phyloP scores from a whole-genome alignment of 768 basidiomycete genomes.

The Clitopilus passeckerianus region DNA sequence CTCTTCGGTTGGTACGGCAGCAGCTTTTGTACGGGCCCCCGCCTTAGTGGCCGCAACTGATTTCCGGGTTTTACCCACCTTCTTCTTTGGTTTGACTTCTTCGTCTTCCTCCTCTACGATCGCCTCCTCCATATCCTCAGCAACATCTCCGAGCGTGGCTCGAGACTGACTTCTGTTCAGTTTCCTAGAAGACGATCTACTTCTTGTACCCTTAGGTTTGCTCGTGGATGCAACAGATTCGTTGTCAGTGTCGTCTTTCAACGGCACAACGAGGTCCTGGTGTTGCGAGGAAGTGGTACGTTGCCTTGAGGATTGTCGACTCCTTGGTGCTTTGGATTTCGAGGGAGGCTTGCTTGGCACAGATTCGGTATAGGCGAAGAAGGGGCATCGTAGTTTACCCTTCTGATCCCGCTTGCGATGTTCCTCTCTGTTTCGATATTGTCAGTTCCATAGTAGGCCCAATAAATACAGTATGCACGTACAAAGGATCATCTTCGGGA shows the following conservation, averaged over 20 bases:
- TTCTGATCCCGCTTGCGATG: conserved; percentile 65
- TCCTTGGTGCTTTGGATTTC: conserved; percentile 27
- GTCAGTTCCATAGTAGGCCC: conserved; percentile 3
- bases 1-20: neutral
- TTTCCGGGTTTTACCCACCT: neutral
- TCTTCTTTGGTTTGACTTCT: conserved; percentile 6
- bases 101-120: conserved; percentile 7
- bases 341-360: conserved; percentile 16
- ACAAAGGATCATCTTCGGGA: conserved; percentile 83
- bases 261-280: neutral
- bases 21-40: conserved; percentile 2
- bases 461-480: conserved; percentile 23
- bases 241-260: conserved; percentile 17
- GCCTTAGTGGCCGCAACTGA: conserved; percentile 1
- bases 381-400: conserved; percentile 34
- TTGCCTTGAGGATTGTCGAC: conserved; percentile 32
- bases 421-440: conserved; percentile 50
- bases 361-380: conserved; percentile 25
- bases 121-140: conserved; percentile 17
- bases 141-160: conserved; percentile 10
- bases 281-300: conserved; percentile 28
- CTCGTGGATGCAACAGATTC: conserved; percentile 14
- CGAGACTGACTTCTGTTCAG: conserved; percentile 11
- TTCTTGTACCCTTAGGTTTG: conserved; percentile 5
- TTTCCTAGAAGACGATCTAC: conserved; percentile 1